phyloP scores from a whole-genome alignment of 2,329 filamentous ascomycete species.

The Phaeoacremonium minimum region DNA sequence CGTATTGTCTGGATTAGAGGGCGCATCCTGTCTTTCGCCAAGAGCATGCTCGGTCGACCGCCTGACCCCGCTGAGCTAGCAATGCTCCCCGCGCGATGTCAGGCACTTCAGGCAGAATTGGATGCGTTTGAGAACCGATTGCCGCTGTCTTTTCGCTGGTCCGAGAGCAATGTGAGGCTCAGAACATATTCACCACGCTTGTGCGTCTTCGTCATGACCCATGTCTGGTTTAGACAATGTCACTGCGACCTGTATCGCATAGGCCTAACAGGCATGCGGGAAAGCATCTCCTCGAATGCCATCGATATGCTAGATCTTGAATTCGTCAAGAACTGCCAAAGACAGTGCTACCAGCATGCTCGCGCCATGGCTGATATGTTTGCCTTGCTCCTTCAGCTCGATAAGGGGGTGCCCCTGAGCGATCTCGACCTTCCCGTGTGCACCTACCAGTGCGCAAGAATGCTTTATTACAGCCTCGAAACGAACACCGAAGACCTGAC shows the following conservation, averaged over 20 bases:
- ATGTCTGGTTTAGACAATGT: conserved; percentile 56
- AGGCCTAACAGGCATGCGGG: conserved; percentile 45
- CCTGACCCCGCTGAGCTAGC: conserved; percentile 33
- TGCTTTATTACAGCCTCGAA: conserved; percentile 47
- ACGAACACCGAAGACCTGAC: conserved; percentile 36
- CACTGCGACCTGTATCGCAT: conserved; percentile 54
- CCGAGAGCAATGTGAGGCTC: conserved; percentile 49
- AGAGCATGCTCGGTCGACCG: conserved; percentile 34
- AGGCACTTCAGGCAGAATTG: conserved; percentile 39
- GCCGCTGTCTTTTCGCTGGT: conserved; percentile 53
- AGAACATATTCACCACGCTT: conserved; percentile 53
- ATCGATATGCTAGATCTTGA: conserved; percentile 41
- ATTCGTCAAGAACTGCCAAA: conserved; percentile 43
- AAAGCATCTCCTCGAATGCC: conserved; percentile 39
- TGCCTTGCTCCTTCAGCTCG: conserved; percentile 43
- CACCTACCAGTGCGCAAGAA: conserved; percentile 49
- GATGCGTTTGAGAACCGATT: conserved; percentile 48
- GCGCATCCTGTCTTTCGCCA: conserved; percentile 49
- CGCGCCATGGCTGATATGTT: conserved; percentile 53
- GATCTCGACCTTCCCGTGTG: conserved; percentile 53
- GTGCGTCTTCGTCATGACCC: conserved; percentile 56
- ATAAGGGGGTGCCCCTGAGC: conserved; percentile 44
- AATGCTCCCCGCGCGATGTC: conserved; percentile 39
- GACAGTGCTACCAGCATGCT: conserved; percentile 49
- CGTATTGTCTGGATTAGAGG: conserved; percentile 52